Percentiles rank a stretch among this genome's conserved stretches.
Evolutionary conservation across 768 basidiomycete species (phyloP).

Genomic region (Collybia nuda): DNA sequence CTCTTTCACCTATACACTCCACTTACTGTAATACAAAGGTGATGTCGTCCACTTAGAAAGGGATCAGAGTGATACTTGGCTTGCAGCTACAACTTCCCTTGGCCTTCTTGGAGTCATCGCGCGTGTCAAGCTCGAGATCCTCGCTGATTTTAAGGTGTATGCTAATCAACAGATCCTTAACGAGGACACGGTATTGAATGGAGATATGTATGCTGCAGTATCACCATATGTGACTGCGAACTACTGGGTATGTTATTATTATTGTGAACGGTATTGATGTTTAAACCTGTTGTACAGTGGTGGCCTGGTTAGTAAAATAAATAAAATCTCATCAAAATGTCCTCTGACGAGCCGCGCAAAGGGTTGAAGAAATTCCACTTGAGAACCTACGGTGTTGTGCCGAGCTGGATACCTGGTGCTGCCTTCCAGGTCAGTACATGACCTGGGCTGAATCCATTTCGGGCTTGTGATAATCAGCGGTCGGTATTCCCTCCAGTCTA

Average conservation of each 20-base stretch:
- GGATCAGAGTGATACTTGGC: conserved; percentile 32
- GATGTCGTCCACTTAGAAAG: conserved; percentile 32
- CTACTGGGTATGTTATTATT: conserved; percentile 27
- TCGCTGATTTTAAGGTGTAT: conserved; percentile 36
- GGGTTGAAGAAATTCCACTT: conserved; percentile 36
- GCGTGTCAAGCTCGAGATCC: conserved; percentile 26
- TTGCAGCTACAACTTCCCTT: conserved; percentile 37
- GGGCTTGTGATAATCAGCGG: background rate
- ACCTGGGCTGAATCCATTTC: background rate
- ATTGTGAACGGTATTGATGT: background rate
- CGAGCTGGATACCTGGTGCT: conserved; percentile 22
- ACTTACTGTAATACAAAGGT: conserved; percentile 13
- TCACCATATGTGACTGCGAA: conserved; percentile 39
- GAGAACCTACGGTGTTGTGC: conserved; percentile 33
- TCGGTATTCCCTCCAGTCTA: conserved; percentile 19
- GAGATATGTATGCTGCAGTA: conserved; percentile 28
- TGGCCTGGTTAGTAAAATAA: conserved; percentile 28
- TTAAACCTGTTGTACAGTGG: conserved; percentile 21
- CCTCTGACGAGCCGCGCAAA: background rate
- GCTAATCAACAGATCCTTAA: conserved; percentile 31
- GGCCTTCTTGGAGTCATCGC: conserved; percentile 34
- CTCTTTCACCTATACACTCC: background rate
- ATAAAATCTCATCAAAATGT: too few species aligned
- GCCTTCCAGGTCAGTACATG: conserved; percentile 29
- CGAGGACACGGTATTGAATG: conserved; percentile 30